These are phyloP conservation scores for Boletus tylopilopsis DNA, from an alignment of 768 basidiomycete species.

Conservation along the genomic window DNA sequence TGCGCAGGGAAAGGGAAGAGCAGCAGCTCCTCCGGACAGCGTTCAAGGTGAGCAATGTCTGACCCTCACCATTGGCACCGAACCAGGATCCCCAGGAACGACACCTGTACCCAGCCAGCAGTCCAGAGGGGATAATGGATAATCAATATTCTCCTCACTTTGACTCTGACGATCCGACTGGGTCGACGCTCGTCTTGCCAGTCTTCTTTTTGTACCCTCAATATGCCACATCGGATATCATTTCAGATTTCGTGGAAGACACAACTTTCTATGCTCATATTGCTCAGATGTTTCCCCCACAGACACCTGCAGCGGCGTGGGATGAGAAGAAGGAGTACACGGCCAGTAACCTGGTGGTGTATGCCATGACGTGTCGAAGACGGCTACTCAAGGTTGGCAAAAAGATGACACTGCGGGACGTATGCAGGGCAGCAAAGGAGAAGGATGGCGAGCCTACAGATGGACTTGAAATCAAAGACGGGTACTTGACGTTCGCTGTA, in stretches of 20 bases:
- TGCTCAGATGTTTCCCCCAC: slow-evolving; percentile 77
- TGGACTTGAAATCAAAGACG: slow-evolving; percentile 81
- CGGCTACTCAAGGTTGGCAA: slow-evolving; percentile 88
- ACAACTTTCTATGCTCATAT: slow-evolving; percentile 80
- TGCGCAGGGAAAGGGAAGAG: slow-evolving; percentile 48
- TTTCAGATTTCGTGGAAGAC: slow-evolving; percentile 81
- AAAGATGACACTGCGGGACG: slow-evolving; percentile 81
- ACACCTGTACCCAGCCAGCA: slow-evolving; percentile 58
- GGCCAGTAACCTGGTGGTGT: slow-evolving; percentile 64
- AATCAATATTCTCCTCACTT: slow-evolving; percentile 64
- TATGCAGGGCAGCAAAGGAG: slow-evolving; percentile 58
- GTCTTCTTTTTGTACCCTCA: slow-evolving; percentile 94
- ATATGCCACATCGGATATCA: slow-evolving; percentile 83
- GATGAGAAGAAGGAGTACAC: slow-evolving; percentile 68
- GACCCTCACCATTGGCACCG: neutral
- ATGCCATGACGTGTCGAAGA: slow-evolving; percentile 74
- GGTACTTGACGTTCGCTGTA: slow-evolving; percentile 75
- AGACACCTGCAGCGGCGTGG: slow-evolving; percentile 67
- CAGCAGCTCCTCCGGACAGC: slow-evolving; percentile 53
- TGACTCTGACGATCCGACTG: slow-evolving; percentile 58
- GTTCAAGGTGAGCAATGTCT: slow-evolving; percentile 50
- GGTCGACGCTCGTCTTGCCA: slow-evolving; percentile 69
- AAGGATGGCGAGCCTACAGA: slow-evolving; percentile 61
- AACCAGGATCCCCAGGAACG: slow-evolving; percentile 51
- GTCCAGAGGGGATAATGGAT: slow-evolving; percentile 44